These are phyloP conservation scores for Spathaspora passalidarum DNA, from an alignment of 805 yeast genomes.

Conservation along the genomic window DNA sequence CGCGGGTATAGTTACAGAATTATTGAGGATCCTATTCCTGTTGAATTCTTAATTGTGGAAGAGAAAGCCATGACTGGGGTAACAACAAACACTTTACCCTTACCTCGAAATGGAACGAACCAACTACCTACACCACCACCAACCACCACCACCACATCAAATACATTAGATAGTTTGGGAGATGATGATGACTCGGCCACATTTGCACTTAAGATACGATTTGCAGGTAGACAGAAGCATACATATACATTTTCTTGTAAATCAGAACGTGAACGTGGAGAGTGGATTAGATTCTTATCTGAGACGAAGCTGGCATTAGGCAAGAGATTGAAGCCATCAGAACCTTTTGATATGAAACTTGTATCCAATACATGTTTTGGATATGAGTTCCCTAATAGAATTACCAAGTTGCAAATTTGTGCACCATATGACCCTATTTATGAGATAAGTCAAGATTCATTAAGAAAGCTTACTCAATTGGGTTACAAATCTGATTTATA, in stretches of 20 bases:
- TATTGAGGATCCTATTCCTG: conserved; percentile 58
- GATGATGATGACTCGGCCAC: conserved; percentile 26
- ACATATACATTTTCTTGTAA: conserved; percentile 51
- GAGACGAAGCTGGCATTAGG: conserved; percentile 42
- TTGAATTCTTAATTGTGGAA: conserved; percentile 56
- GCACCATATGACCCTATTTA: conserved; percentile 53
- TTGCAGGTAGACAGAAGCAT: conserved; percentile 53
- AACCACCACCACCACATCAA: neutral
- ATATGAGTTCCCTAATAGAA: conserved; percentile 53
- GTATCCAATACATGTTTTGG: conserved; percentile 62
- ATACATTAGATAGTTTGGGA: conserved; percentile 12
- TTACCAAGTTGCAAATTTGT: conserved; percentile 51
- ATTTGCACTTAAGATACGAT: conserved; percentile 52
- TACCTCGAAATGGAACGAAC: neutral
- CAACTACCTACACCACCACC: conserved; percentile 3
- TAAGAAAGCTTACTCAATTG: conserved; percentile 15
- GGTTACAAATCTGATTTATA: conserved; percentile 27
- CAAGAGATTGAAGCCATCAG: conserved; percentile 31
- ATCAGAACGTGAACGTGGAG: conserved; percentile 47
- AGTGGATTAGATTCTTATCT: conserved; percentile 46
- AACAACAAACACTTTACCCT: conserved; percentile 8
- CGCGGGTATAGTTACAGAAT: conserved; percentile 35
- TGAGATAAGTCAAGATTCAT: conserved; percentile 20
- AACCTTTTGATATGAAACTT: conserved; percentile 52
- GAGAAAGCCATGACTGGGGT: conserved; percentile 14